Evolutionary conservation across 768 basidiomycete genomes (phyloP), one percentile per base, ranked within the genome.

Genomic region (Suillus occidentalis): DNA sequence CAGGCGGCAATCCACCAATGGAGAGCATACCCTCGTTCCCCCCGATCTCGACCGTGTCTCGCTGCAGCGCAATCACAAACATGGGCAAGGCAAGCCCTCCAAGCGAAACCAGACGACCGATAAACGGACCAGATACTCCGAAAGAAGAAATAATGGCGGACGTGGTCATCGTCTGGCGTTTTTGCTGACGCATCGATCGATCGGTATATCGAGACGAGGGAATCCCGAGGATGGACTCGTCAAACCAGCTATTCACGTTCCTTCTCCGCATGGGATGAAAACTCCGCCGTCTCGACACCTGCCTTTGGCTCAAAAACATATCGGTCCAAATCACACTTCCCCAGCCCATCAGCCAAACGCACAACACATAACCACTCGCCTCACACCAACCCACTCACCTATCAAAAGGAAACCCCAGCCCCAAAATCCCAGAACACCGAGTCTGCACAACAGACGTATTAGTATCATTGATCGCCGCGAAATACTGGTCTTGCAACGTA

Each of bases 401-500:
- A 66, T 88, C 89, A 16, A 84, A 72, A 4, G 91, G 89, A 67
- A 92, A 92, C 0, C 92, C 91, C 12, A 92, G 79, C 0, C 91
- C 91, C 63, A 92, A 82, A 49, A 92, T 90, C 3, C 90, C 91
- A 18, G 84, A 81, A 20, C 85, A 80, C 1, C 85, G 85, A 1
- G 82, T 84, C 47, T 84, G 79, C 43, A 82, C 69, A 9, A 91
- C 80, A 25, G 81, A 86, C 2, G 89, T 88, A 67, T 91, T 88
- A 4, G 91, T 94, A 61, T 83, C 74, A 68, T 87, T 85, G 61
- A 92, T 86, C 9, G 89, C 85, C 10, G 85, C 88, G 65, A 92
- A 85, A 63, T 80, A 85, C 68, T 92, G 89, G 56, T 81, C 74
- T 8, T 75, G 70, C 13, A 87, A 66, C 2, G 75, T 71, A 4